These are phyloP conservation scores for Fusarium brevicatenulatum DNA, from an alignment of 2,329 filamentous ascomycete species.

Conservation along the genomic window DNA sequence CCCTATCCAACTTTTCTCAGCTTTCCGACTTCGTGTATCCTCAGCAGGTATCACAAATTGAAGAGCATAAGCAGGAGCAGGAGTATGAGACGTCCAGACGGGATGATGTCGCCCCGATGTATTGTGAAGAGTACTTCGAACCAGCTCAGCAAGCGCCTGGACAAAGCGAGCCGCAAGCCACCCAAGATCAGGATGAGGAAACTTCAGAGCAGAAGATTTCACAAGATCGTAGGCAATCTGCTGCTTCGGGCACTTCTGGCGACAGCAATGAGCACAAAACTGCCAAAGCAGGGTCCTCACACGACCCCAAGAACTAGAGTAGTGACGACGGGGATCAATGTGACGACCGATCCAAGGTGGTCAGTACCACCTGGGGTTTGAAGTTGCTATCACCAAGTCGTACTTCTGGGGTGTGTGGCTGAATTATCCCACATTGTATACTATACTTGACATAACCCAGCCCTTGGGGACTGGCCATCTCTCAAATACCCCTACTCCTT, in stretches of 20 bases:
- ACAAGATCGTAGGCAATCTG: background rate
- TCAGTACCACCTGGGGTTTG: background rate
- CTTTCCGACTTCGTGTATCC: background rate
- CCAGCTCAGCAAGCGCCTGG: background rate
- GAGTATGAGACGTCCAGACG: background rate
- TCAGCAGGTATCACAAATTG: background rate
- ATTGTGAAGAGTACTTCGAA: conserved; percentile 11
- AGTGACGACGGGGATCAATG: background rate
- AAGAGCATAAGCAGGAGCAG: background rate
- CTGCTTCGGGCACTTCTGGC: background rate
- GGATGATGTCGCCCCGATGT: background rate
- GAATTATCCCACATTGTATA: background rate
- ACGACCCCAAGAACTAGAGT: background rate
- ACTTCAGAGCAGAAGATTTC: background rate
- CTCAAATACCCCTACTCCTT: background rate
- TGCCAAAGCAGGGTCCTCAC: too few species aligned
- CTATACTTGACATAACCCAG: background rate
- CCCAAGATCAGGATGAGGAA: background rate
- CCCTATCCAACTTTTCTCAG: background rate
- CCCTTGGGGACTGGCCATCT: background rate
- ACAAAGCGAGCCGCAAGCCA: background rate
- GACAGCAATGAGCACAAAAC: background rate
- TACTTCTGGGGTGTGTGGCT: background rate
- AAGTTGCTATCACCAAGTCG: background rate
- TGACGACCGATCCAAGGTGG: background rate